Base-by-base conservation (phyloP, 179 eudicot genomes). In the Silene noctiflora region DNA sequence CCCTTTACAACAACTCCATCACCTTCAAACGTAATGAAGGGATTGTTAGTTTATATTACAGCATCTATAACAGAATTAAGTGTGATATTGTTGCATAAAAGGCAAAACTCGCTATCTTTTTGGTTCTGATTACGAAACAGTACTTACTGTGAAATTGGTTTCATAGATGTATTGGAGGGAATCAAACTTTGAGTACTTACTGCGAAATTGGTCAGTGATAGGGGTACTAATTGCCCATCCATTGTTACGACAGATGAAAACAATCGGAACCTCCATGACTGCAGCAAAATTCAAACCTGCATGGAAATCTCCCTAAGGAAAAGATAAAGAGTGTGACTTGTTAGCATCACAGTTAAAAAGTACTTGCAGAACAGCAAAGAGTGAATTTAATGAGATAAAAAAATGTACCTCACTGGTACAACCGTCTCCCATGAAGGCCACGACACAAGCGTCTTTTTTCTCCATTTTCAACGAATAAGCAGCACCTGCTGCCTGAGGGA, bases 191-290 rank as follows among this genome's bases (percentile, higher is more conserved):
- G 25, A 61, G 70, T 58, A 55, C 7, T 78, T 87, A 93, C 98
- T 91, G 87, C 96, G 85, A 33, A 91, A 90, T 75, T 93, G 98
- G 17, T 93, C 89, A 0, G 90, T 69, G 73, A 73, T 62, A 46
- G 98, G 93, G 56, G 98, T 93, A 82, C 98, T 93, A 70, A 93
- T 93, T 25, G 98, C 97, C 91, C 92, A 93, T 67, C 98, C 98
- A 83, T 93, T 93, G 89, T 93, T 93, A 55, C 98, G 96, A 79
- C 98, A 93, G 0, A 93, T 56, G 75, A 93, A 93, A 70, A 93
- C 82, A 42, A 91, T 84, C 0, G 98, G 98, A n/a, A 85, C 97
- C 48, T 90, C 96, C 88, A 88, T 80, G 27, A 94, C 98, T 61
- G 98, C 98, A 2, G 97, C 98, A 71, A 94, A 94, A 69, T 94